Evolutionary conservation across 306 rosid species (phyloP).

Genomic region (Citrullus colocynthis): DNA sequence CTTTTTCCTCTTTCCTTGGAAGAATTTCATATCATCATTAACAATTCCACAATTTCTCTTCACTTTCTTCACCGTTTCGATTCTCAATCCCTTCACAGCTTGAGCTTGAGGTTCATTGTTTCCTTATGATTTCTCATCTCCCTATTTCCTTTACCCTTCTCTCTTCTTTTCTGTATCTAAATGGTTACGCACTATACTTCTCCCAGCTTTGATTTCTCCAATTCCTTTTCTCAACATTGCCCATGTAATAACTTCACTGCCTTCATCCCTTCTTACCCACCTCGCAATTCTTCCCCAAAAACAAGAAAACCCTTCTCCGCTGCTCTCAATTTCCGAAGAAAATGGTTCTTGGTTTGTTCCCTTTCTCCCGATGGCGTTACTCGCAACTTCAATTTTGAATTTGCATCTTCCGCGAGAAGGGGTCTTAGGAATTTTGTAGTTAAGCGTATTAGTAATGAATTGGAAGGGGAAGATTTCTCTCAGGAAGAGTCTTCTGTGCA

Average conservation of each 20-base stretch:
- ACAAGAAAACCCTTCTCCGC: slow-evolving; percentile 23
- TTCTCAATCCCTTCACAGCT: too few species aligned
- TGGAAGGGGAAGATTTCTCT: slow-evolving; percentile 26
- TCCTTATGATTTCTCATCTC: slow-evolving; percentile 22
- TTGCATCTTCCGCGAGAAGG: slow-evolving; percentile 21
- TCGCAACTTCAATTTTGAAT: slow-evolving; percentile 18
- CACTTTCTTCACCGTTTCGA: neutral
- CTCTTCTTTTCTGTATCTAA: slow-evolving; percentile 9
- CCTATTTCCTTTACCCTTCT: too few species aligned
- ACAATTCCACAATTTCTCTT: neutral
- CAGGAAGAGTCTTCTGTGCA: slow-evolving; percentile 31
- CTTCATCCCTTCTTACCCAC: neutral
- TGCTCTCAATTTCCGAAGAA: slow-evolving; percentile 23
- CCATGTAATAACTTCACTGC: slow-evolving; percentile 28
- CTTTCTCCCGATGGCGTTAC: slow-evolving; percentile 23
- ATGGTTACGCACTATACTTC: slow-evolving; percentile 51
- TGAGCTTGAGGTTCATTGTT: neutral
- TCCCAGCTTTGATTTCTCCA: slow-evolving; percentile 35
- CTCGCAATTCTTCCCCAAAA: slow-evolving; percentile 16
- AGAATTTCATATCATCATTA: neutral
- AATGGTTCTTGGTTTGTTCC: slow-evolving; percentile 29
- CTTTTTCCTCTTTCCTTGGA: neutral
- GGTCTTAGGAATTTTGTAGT: slow-evolving; percentile 40
- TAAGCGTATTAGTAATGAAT: slow-evolving; percentile 29
- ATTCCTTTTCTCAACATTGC: slow-evolving; percentile 19